Evolutionary conservation across 2,329 filamentous ascomycete species (phyloP).

Genomic region (Sporothrix globosa): DNA sequence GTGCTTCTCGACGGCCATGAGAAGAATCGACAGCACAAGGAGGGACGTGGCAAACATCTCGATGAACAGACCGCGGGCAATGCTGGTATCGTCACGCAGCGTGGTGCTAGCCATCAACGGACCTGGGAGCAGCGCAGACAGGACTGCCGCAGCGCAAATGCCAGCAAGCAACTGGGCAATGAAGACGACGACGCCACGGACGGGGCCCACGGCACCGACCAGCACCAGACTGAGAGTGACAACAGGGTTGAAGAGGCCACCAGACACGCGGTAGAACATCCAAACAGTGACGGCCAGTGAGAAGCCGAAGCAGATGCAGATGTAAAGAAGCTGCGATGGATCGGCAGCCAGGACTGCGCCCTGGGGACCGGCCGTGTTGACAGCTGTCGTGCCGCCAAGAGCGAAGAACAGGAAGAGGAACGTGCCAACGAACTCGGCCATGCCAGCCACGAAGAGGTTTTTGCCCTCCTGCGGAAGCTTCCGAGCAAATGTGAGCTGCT

Average conservation of each 20-base stretch:
- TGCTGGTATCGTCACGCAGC: slow-evolving; percentile 55
- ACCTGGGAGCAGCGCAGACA: slow-evolving; percentile 62
- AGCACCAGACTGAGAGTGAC: slow-evolving; percentile 62
- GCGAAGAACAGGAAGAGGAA: slow-evolving; percentile 56
- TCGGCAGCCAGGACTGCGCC: slow-evolving; percentile 36
- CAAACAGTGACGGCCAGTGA: slow-evolving; percentile 59
- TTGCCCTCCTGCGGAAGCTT: slow-evolving; percentile 34
- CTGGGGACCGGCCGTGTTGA: slow-evolving; percentile 38
- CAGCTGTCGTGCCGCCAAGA: slow-evolving; percentile 40
- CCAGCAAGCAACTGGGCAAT: slow-evolving; percentile 61
- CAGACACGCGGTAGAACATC: slow-evolving; percentile 60
- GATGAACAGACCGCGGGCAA: slow-evolving; percentile 65
- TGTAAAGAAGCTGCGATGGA: slow-evolving; percentile 51
- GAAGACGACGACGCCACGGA: slow-evolving; percentile 57
- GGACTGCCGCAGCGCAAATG: slow-evolving; percentile 62
- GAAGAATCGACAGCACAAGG: slow-evolving; percentile 66
- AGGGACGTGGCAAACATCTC: slow-evolving; percentile 68
- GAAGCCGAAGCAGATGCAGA: slow-evolving; percentile 55
- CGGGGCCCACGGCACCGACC: slow-evolving; percentile 58
- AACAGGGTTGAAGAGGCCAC: slow-evolving; percentile 57
- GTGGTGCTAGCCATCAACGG: slow-evolving; percentile 58
- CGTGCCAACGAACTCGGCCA: slow-evolving; percentile 58
- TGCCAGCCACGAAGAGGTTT: slow-evolving; percentile 48
- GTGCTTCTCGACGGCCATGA: slow-evolving; percentile 75
- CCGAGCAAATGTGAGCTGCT: slow-evolving; percentile 29